These are phyloP conservation scores for Schrenkiella parvula DNA, from an alignment of 345 rosid genomes.

Conservation along the genomic window DNA sequence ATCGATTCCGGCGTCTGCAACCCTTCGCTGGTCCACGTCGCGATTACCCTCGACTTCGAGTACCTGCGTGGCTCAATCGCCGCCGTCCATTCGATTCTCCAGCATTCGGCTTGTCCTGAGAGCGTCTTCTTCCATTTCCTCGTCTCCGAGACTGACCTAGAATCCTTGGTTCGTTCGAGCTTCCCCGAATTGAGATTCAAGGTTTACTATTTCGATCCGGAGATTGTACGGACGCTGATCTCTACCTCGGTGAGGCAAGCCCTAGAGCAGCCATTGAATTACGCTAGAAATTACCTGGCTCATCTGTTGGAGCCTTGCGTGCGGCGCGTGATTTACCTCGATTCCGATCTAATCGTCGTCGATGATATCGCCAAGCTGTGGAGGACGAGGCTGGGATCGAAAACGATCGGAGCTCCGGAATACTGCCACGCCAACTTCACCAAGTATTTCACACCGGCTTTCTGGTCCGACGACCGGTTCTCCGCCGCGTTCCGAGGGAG, in stretches of 20 bases:
- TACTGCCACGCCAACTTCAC: slow-evolving; percentile 95
- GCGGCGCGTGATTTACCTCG: slow-evolving; percentile 76
- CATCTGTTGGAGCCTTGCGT: slow-evolving; percentile 86
- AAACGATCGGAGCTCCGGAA: slow-evolving; percentile 94
- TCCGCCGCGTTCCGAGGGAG: slow-evolving; percentile 55
- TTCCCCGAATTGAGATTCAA: slow-evolving; percentile 86
- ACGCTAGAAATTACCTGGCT: slow-evolving; percentile 85
- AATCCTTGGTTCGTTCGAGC: slow-evolving; percentile 65
- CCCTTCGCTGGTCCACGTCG: slow-evolving; percentile 79
- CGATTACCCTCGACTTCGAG: slow-evolving; percentile 84
- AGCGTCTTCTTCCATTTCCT: slow-evolving; percentile 85
- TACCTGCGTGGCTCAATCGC: slow-evolving; percentile 95
- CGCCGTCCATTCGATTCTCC: slow-evolving; percentile 87
- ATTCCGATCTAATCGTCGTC: slow-evolving; percentile 85
- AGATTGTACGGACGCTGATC: slow-evolving; percentile 64
- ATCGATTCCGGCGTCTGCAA: slow-evolving; percentile 51
- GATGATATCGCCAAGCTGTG: slow-evolving; percentile 82
- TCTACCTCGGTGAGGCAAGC: slow-evolving; percentile 93
- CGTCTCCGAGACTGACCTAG: slow-evolving; percentile 65
- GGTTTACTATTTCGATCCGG: slow-evolving; percentile 81
- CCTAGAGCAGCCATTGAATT: slow-evolving; percentile 88
- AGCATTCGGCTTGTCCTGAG: slow-evolving; percentile 74
- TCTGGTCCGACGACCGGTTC: slow-evolving; percentile 60
- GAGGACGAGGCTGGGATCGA: slow-evolving; percentile 54
- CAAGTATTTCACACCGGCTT: slow-evolving; percentile 70